Base-by-base conservation (phyloP, 2,329 filamentous ascomycete species). In the Microdochium paspali region DNA sequence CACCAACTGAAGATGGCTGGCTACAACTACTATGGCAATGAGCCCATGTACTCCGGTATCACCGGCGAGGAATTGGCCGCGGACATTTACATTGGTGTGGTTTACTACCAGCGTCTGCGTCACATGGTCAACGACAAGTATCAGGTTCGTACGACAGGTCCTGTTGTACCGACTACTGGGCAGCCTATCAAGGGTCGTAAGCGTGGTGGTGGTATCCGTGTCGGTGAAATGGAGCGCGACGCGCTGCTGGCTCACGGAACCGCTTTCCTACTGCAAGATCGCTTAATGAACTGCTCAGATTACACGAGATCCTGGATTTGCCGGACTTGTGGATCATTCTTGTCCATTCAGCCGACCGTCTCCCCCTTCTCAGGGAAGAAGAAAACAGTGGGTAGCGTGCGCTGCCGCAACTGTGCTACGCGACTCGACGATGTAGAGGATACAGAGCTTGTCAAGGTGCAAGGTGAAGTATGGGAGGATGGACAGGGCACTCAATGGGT, bases 101-200 rank as follows among this genome's bases (percentile, higher is more conserved):
- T 98, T 51, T 97, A 97, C 76, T 98, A 98, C 75, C 93, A 98
- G 70, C 84, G 93, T 66, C 78, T 98, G 51, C 79, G 93, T 65
- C 93, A 98, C 83, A 98, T 98, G 93, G 93, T 98, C 48, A 97
- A 96, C 78, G 93, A 98, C 69, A 98, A 98, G 70, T 98, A 87
- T 76, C 93, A 98, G 67, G 93, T 97, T 48, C 84, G 93, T 67
- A 97, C 93, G 2, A 97, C 93, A 0, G 93, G 93, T 47, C 90
- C 90, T 1, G 85, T 96, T 40, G 93, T 93, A 47, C 80, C 85
- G 23, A 81, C 93, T 15, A 97, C 91, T 0, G 90, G 91, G 26
- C 93, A 98, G 65, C 93, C 93, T 35, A 93, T 98, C 74, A 96
- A 97, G 73, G 93, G 93, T 54, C 79, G 93, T 65, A 93, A 94